phyloP scores from a whole-genome alignment of 371 early-diverging fungal genomes.

The Mortierella sp. region DNA sequence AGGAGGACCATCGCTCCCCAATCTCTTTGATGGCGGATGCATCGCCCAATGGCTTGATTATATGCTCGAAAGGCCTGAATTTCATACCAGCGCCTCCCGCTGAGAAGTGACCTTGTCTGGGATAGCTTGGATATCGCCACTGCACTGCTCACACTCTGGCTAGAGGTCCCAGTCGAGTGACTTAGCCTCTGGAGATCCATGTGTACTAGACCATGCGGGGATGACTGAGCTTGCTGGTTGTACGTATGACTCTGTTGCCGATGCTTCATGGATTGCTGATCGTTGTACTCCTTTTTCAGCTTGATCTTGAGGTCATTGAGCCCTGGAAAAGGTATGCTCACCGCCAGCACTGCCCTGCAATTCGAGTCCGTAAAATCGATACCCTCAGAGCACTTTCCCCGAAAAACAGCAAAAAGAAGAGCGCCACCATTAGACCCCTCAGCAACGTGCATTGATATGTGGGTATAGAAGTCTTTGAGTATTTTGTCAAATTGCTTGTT shows the following conservation, averaged over 20 bases:
- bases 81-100: conserved; percentile 85
- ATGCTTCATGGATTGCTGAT: conserved; percentile 18
- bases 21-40: conserved; percentile 90
- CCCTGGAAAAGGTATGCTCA: conserved; percentile 94
- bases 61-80: conserved; percentile 92
- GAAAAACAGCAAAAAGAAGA: conserved; percentile 70
- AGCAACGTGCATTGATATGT: conserved; percentile 21
- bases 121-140: background rate
- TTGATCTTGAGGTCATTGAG: conserved; percentile 73
- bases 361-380: conserved; percentile 93
- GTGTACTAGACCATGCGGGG: background rate
- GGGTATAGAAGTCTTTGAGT: conserved; percentile 61
- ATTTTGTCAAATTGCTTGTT: conserved; percentile 68
- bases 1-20: conserved; percentile 78
- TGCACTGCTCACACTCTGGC: conserved; percentile 3
- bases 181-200: conserved; percentile 13
- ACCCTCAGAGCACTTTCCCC: conserved; percentile 97
- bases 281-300: conserved; percentile 75
- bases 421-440: conserved; percentile 64
- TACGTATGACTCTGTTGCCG: conserved; percentile 2
- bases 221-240: background rate
- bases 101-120: conserved; percentile 28
- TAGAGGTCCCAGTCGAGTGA: conserved; percentile 20
- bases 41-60: conserved; percentile 96
- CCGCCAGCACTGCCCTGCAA: conserved; percentile 89